These are phyloP conservation scores for Cenchrus americanus DNA, from an alignment of 176 grass and related monocot species.

Conservation along the genomic window DNA sequence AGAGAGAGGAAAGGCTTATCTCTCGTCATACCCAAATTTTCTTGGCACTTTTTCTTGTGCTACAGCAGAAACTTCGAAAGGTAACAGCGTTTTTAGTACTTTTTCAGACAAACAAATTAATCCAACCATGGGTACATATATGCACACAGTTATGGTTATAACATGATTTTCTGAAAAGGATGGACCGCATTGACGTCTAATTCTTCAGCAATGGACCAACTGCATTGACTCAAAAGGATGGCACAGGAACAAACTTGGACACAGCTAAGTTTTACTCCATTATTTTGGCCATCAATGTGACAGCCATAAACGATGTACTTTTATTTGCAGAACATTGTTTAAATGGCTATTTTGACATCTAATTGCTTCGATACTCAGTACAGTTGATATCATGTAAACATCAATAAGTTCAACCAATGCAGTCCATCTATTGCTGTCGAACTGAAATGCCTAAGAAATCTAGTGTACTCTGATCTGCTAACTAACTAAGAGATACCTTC, in stretches of 20 bases:
- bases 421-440: conserved; percentile 15
- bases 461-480: conserved; percentile 16
- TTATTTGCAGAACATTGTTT: conserved; percentile 16
- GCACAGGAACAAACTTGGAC: neutral
- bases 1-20: neutral
- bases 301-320: conserved; percentile 27
- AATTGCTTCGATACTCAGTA: neutral
- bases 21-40: conserved; percentile 17
- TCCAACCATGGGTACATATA: conserved; percentile 17
- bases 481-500: conserved; percentile 16
- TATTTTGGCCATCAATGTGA: conserved; percentile 30
- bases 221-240: neutral
- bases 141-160: neutral
- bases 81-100: neutral
- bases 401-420: conserved; percentile 25
- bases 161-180: neutral
- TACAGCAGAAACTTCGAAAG: conserved; percentile 31
- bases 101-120: neutral
- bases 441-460: conserved; percentile 11
- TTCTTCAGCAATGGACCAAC: neutral
- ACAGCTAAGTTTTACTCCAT: neutral
- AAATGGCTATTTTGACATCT: conserved; percentile 26
- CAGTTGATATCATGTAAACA: conserved; percentile 28
- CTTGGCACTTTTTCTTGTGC: neutral
- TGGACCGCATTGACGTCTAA: neutral